These are phyloP conservation scores for Omphalotus guepiniiformis DNA, from an alignment of 768 basidiomycete species.

Conservation along the genomic window DNA sequence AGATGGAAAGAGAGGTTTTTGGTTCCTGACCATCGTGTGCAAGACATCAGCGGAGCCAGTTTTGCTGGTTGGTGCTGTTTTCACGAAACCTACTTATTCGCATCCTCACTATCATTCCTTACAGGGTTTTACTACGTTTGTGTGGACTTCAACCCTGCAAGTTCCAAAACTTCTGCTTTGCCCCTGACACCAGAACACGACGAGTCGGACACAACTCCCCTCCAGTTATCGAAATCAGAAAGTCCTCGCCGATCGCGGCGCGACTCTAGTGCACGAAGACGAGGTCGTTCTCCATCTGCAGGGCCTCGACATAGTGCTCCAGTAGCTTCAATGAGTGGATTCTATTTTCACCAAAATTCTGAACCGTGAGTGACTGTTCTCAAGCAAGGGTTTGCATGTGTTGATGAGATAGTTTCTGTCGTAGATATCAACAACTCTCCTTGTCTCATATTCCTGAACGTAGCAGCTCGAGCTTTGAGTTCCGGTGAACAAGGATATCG, in stretches of 20 bases:
- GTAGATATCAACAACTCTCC: constrained; percentile 85
- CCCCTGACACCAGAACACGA: constrained; percentile 24
- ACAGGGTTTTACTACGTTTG: constrained; percentile 93
- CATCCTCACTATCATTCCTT: neutral
- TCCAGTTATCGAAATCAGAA: constrained; percentile 32
- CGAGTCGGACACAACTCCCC: constrained; percentile 18
- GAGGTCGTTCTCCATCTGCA: constrained; percentile 44
- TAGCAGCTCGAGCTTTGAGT: constrained; percentile 78
- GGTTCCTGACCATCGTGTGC: constrained; percentile 90
- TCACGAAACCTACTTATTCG: constrained; percentile 5
- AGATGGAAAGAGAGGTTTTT: constrained; percentile 96
- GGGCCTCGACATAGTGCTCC: constrained; percentile 43
- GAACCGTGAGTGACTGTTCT: constrained; percentile 66
- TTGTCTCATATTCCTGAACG: constrained; percentile 73
- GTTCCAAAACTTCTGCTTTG: constrained; percentile 32
- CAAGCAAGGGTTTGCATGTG: constrained; percentile 8
- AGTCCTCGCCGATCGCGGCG: constrained; percentile 33
- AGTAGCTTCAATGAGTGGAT: constrained; percentile 79
- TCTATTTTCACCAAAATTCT: constrained; percentile 92
- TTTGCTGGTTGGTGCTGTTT: constrained; percentile 87
- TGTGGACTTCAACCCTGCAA: constrained; percentile 81
- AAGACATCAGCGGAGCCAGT: constrained; percentile 92
- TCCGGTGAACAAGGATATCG: constrained; percentile 42
- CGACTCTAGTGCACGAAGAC: constrained; percentile 44
- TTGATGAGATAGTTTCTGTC: constrained; percentile 6